These are phyloP conservation scores for Penicillium canescens DNA, from an alignment of 495 filamentous ascomycete species.

Conservation along the genomic window DNA sequence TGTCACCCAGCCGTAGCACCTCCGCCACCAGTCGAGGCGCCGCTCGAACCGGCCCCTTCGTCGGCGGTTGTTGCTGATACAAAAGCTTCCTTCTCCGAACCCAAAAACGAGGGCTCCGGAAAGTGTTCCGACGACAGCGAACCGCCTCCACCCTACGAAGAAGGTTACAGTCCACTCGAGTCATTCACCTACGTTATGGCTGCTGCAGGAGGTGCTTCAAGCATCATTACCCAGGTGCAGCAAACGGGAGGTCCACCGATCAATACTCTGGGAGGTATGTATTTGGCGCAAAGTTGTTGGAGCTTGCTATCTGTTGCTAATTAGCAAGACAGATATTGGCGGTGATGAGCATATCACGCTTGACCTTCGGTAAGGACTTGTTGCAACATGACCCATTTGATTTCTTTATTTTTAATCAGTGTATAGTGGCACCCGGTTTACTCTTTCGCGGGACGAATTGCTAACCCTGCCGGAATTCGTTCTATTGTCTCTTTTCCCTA, in stretches of 20 bases:
- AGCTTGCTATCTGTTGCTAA: not conserved
- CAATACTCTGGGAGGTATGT: slow-evolving; percentile 82
- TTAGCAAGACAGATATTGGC: slow-evolving; percentile 61
- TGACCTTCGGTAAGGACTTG: slow-evolving; percentile 74
- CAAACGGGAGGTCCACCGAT: slow-evolving; percentile 84
- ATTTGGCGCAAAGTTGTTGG: not conserved
- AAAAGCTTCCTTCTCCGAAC: slow-evolving; percentile 77
- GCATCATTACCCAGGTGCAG: slow-evolving; percentile 98
- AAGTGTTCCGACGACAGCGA: slow-evolving; percentile 81
- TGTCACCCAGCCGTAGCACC: slow-evolving; percentile 61
- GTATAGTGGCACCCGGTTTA: slow-evolving; percentile 84
- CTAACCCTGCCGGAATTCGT: slow-evolving; percentile 97
- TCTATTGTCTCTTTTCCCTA: slow-evolving; percentile 96
- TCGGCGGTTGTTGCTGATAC: slow-evolving; percentile 70
- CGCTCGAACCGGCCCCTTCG: slow-evolving; percentile 48
- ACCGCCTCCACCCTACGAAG: slow-evolving; percentile 93
- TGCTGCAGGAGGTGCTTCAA: slow-evolving; percentile 91
- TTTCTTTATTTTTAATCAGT: not conserved
- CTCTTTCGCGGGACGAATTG: slow-evolving; percentile 90
- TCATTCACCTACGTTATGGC: slow-evolving; percentile 98
- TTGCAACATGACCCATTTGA: no score
- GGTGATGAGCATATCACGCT: slow-evolving; percentile 95
- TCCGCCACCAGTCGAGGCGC: slow-evolving; percentile 36
- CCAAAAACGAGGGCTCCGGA: slow-evolving; percentile 68
- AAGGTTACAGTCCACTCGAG: slow-evolving; percentile 87